These are phyloP conservation scores for Tagetes erecta DNA, from an alignment of 129 eudicot species.

Conservation along the genomic window DNA sequence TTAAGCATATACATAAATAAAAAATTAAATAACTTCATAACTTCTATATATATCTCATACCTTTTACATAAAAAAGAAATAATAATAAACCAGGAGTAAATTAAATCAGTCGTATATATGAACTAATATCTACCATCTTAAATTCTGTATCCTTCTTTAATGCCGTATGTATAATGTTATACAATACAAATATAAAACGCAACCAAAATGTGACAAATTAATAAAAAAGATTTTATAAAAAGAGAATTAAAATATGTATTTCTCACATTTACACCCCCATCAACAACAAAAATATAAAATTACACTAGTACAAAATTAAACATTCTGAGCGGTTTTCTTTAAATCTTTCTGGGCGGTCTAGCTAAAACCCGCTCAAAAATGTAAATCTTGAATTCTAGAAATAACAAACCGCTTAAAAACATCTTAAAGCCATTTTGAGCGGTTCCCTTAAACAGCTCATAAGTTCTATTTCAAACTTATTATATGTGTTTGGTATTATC, in stretches of 20 bases:
- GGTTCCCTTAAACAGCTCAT: too few relatives aligned
- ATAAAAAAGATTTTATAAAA: neutral
- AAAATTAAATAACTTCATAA: neutral
- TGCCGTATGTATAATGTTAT: too few relatives aligned
- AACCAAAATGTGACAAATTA: neutral
- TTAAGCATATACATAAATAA: neutral
- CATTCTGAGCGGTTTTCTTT: too few relatives aligned
- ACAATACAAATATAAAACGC: neutral
- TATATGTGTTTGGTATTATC: too few relatives aligned
- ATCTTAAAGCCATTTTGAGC: too few relatives aligned
- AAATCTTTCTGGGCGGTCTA: too few relatives aligned
- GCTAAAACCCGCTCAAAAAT: too few relatives aligned
- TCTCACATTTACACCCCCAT: slow-evolving; percentile 56
- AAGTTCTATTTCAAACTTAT: too few relatives aligned
- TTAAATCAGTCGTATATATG: neutral
- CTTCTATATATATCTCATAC: neutral
- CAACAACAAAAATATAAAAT: slow-evolving; percentile 40
- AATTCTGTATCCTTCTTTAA: neutral
- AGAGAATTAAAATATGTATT: slow-evolving; percentile 38
- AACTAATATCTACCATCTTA: neutral
- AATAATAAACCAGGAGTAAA: neutral
- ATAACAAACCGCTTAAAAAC: too few relatives aligned
- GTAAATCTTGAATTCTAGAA: too few relatives aligned
- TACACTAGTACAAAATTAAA: too few relatives aligned
- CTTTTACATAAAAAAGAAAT: neutral